phyloP scores from a whole-genome alignment of 2,329 filamentous ascomycete species.

The Calonectria pteridis region DNA sequence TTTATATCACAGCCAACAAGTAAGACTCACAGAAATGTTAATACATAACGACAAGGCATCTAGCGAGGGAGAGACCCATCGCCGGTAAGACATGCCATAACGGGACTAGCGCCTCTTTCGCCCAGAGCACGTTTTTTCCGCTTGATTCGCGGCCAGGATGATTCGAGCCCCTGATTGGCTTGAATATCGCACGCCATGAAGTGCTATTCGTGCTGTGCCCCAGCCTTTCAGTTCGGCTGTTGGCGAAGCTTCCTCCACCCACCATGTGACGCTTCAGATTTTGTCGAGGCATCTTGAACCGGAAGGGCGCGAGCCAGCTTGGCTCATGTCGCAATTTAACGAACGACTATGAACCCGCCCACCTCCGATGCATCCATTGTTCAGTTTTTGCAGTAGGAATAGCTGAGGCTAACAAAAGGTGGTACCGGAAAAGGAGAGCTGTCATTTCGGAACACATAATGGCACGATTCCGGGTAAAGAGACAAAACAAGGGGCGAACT shows the following conservation, averaged over 20 bases:
- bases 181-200: neutral
- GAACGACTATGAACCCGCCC: neutral
- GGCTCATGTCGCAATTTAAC: neutral
- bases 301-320: neutral
- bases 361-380: neutral
- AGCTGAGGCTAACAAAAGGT: neutral
- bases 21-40: neutral
- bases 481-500: no score
- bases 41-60: neutral
- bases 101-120: neutral
- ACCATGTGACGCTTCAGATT: slow-evolving; percentile 7
- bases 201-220: neutral
- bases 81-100: neutral
- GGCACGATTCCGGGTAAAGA: neutral
- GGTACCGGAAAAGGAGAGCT: neutral
- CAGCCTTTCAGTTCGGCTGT: neutral
- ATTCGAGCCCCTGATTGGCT: neutral
- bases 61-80: neutral
- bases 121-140: neutral
- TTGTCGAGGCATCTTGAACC: neutral
- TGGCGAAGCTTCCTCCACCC: neutral
- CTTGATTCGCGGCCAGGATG: neutral
- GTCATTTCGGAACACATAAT: neutral
- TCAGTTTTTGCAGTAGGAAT: neutral
- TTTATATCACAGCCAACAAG: neutral